A percentile compares a stretch with the other conserved stretches of the same genome.
These are phyloP conservation scores for Exophiala alcalophila DNA, from an alignment of 2,329 filamentous ascomycete species.

Conservation along the genomic window DNA sequence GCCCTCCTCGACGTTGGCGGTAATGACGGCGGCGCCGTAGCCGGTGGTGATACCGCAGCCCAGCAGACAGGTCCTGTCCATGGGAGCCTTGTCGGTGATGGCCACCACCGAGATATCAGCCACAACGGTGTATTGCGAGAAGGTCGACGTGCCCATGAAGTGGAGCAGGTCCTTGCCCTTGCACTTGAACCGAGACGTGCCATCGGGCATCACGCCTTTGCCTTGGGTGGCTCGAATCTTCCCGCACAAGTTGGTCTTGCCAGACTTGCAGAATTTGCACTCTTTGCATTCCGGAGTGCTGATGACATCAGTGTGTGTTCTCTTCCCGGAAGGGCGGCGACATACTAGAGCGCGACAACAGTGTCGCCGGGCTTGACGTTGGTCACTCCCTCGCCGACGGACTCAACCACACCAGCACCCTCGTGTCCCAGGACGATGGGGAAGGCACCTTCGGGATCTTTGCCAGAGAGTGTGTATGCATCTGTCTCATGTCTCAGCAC, in stretches of 20 bases:
- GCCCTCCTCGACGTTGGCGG: conserved; percentile 85
- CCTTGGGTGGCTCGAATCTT: conserved; percentile 98
- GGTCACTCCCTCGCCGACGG: conserved; percentile 89
- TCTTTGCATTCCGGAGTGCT: conserved; percentile 95
- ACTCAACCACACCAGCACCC: conserved; percentile 88
- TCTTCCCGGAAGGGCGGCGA: conserved; percentile 17
- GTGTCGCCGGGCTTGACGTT: conserved; percentile 91
- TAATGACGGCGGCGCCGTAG: conserved; percentile 92
- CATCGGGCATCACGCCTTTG: conserved; percentile 94
- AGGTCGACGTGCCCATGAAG: conserved; percentile 99
- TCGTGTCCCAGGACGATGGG: conserved; percentile 87
- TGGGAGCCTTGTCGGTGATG: conserved; percentile 83
- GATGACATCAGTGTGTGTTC: conserved; percentile 8
- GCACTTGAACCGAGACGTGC: conserved; percentile 89
- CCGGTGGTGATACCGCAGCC: conserved; percentile 98
- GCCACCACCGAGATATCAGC: conserved; percentile 97
- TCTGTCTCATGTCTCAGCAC: conserved; percentile 49
- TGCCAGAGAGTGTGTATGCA: conserved; percentile 91
- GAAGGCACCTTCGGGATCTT: conserved; percentile 94
- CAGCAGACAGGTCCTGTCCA: conserved; percentile 93
- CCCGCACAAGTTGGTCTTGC: conserved; percentile 98
- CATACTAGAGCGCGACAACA: conserved; percentile 82
- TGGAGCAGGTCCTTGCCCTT: conserved; percentile 94
- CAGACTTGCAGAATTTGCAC: conserved; percentile 99
- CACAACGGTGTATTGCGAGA: conserved; percentile 97